phyloP scores from a whole-genome alignment of 1,284 basidiomycete genomes.

The Chondrostereum purpureum region DNA sequence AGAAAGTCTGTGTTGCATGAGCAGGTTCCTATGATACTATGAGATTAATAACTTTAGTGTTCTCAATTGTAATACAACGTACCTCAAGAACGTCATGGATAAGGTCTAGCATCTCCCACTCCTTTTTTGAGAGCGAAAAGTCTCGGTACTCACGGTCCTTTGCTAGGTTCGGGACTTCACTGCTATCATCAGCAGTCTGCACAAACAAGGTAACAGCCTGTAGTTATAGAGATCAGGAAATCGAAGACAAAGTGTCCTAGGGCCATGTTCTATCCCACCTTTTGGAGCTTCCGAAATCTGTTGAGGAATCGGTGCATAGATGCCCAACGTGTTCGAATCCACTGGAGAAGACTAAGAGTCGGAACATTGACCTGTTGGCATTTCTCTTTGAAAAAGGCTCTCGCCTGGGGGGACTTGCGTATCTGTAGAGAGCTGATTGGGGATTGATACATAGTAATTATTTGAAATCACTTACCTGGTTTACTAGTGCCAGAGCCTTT shows the following conservation, averaged over 20 bases:
- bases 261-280: no score
- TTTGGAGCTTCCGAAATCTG: background rate
- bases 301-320: slow-evolving; percentile 21
- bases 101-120: slow-evolving; percentile 17
- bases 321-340: slow-evolving; percentile 22
- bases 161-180: slow-evolving; percentile 18
- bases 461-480: slow-evolving; percentile 7
- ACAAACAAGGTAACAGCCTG: slow-evolving; percentile 20
- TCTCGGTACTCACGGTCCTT: slow-evolving; percentile 13
- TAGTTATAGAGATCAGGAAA: slow-evolving; percentile 9
- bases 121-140: slow-evolving; percentile 12
- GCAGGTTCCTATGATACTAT: slow-evolving; percentile 16
- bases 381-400: slow-evolving; percentile 16
- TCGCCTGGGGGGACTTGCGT: slow-evolving; percentile 20
- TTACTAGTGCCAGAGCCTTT: slow-evolving; percentile 10
- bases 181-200: slow-evolving; percentile 17
- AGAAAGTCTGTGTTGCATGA: slow-evolving; percentile 20
- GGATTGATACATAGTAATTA: background rate
- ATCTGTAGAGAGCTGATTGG: slow-evolving; percentile 12
- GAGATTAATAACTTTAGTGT: background rate
- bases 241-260: background rate
- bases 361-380: slow-evolving; percentile 14
- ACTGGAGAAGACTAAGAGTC: slow-evolving; percentile 17
- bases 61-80: slow-evolving; percentile 1
- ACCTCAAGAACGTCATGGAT: slow-evolving; percentile 21